Conservation (phyloP, 805 yeast species). For the Helenozyma rhizophorensis region DNA sequence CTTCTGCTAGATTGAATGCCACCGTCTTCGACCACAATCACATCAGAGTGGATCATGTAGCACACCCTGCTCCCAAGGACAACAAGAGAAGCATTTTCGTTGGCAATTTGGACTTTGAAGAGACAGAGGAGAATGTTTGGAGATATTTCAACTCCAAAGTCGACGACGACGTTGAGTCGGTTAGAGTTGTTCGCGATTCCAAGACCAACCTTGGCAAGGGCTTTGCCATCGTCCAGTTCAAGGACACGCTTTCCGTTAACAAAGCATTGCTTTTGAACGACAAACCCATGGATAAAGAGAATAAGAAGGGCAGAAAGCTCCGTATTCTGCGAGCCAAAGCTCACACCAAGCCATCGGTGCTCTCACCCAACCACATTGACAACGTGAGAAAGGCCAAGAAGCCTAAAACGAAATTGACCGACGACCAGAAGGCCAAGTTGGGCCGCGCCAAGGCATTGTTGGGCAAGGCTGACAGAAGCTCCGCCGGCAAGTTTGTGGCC, state of each 20-base stretch:
- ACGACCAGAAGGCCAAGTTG: constrained; percentile 66
- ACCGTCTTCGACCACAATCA: constrained; percentile 66
- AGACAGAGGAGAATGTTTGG: constrained; percentile 87
- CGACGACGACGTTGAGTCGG: constrained; percentile 67
- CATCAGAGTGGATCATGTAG: constrained; percentile 85
- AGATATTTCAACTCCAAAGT: constrained; percentile 55
- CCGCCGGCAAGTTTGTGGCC: constrained; percentile 53
- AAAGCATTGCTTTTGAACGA: constrained; percentile 78
- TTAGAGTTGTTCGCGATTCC: constrained; percentile 85
- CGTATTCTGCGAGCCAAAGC: constrained; percentile 63
- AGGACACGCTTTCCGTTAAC: constrained; percentile 64
- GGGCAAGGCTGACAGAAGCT: constrained; percentile 75
- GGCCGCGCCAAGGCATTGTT: constrained; percentile 76
- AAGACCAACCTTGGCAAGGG: constrained; percentile 97
- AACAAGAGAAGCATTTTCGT: constrained; percentile 81
- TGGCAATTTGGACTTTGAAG: constrained; percentile 92
- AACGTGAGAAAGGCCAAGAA: constrained; percentile 24
- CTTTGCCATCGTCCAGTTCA: constrained; percentile 91
- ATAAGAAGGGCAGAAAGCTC: constrained; percentile 51
- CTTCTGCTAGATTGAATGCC: constrained; percentile 57
- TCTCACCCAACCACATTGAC: constrained; percentile 43
- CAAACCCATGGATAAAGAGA: constrained; percentile 41
- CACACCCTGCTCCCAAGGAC: constrained; percentile 85
- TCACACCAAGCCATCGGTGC: constrained; percentile 35
- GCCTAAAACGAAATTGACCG: constrained; percentile 40